Conservation (phyloP, 495 filamentous ascomycete genomes). For the Bathelium albidoporum region DNA sequence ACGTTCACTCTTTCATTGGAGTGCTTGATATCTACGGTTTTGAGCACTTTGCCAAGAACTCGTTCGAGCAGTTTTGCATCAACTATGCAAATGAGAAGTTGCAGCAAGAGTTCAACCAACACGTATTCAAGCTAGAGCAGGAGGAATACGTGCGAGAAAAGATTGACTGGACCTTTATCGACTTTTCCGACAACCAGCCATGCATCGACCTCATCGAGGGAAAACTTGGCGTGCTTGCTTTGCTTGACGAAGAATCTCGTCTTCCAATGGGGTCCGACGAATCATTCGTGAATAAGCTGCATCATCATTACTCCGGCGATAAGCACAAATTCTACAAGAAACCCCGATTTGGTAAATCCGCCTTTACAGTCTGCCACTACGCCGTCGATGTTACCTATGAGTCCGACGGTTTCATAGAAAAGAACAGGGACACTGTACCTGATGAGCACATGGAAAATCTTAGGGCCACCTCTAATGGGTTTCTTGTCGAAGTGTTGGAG, state of each 20-base stretch:
- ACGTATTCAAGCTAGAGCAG: slow-evolving; percentile 99
- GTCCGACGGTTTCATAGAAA: slow-evolving; percentile 99
- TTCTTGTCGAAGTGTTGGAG: slow-evolving; percentile 75
- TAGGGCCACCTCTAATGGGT: slow-evolving; percentile 70
- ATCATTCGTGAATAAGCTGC: slow-evolving; percentile 93
- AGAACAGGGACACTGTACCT: slow-evolving; percentile 96
- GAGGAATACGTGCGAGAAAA: slow-evolving; percentile 95
- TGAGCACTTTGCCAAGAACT: slow-evolving; percentile 99
- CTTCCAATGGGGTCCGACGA: slow-evolving; percentile 96
- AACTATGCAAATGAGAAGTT: slow-evolving; percentile 99
- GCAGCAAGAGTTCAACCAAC: slow-evolving; percentile 98
- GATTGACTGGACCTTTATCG: slow-evolving; percentile 99
- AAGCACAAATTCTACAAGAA: slow-evolving; percentile 99
- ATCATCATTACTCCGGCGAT: slow-evolving; percentile 81
- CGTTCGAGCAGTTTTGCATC: slow-evolving; percentile 99
- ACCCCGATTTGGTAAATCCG: slow-evolving; percentile 90
- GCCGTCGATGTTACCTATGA: slow-evolving; percentile 98
- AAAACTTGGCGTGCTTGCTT: slow-evolving; percentile 82
- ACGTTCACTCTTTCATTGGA: slow-evolving; percentile 89
- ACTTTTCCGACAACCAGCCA: slow-evolving; percentile 99
- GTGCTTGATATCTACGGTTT: slow-evolving; percentile 99
- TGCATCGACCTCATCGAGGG: slow-evolving; percentile 98
- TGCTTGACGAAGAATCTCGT: slow-evolving; percentile 92
- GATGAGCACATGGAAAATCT: slow-evolving; percentile 96
- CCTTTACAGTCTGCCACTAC: slow-evolving; percentile 98